Evolutionary conservation across 805 yeast genomes (phyloP), one percentile per base, ranked within the genome.

Genomic region (Candida pseudoglaebosa): DNA sequence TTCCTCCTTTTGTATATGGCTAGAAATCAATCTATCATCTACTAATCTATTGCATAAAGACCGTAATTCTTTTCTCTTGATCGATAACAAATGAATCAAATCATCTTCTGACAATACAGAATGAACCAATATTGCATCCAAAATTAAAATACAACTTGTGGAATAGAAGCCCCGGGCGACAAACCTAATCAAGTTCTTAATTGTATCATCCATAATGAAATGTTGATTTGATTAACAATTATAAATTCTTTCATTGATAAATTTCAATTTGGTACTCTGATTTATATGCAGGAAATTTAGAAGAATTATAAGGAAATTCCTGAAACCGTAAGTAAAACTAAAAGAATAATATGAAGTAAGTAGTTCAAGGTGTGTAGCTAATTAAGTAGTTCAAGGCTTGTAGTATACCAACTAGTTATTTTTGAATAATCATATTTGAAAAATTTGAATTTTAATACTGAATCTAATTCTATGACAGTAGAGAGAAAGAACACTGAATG

Each of bases 101-200:
- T 93, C 99, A 45, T 91, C 97, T 61, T 93, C 99, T 14, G 90
- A 83, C 21, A 91, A 72, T 6, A 91, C 96, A 12, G 90, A 82
- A 61, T 91, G 99, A 52, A 84, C 76, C 28, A 91, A 61, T 4
- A 91, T 67, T 1, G 97, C 96, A 61, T 91, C 99, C 46, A 93
- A 59, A 6, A 91, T 81, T 32, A 91, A 71, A 29, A 90, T 82
- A 48, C 84, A 84, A n/a, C 86, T 82, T 22, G 81, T 79, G 24
- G 87, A 82, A 56, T 90, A 93, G 63, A 91, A 93, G 13, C 95
- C 90, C 46, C 98, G 72, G 1, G 81, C 80, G 8, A 88, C 96
- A 48, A 83, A 80, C 42, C 95, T 76, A 39, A 91, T 66, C 45
- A 91, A 70, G 30, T 73, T 62, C 42, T 71, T 65, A 31, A 76